phyloP scores from a whole-genome alignment of 345 rosid species.

The Moringa oleifera region DNA sequence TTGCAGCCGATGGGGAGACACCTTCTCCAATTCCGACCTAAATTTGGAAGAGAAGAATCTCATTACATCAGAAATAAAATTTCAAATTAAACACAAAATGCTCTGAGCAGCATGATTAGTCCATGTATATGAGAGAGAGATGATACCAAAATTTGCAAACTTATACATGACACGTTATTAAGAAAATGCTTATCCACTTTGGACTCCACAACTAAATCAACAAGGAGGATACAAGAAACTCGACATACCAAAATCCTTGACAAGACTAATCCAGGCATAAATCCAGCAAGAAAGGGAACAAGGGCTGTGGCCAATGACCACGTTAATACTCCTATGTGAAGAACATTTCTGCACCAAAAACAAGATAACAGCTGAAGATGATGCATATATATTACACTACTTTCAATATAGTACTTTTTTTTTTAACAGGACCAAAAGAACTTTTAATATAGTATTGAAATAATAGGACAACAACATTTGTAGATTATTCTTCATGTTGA shows the following conservation, averaged over 20 bases:
- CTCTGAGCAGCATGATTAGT: constrained; percentile 4
- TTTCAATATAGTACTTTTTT: no score
- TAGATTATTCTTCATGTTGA: no score
- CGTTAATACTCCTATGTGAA: constrained; percentile 73
- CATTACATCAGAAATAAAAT: not conserved
- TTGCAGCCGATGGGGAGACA: constrained; percentile 96
- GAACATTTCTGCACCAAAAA: constrained; percentile 58
- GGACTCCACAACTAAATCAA: not conserved
- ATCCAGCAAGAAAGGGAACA: constrained; percentile 81
- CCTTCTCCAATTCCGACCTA: constrained; percentile 99
- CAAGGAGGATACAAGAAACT: constrained; percentile 7
- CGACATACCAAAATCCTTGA: constrained; percentile 68
- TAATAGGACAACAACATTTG: no score
- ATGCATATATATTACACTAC: no score
- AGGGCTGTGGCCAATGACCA: constrained; percentile 92
- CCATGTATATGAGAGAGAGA: not conserved
- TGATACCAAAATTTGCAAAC: not conserved
- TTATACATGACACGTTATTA: not conserved
- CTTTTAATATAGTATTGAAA: no score
- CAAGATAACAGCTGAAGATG: not conserved
- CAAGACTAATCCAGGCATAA: constrained; percentile 81
- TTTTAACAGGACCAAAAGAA: no score
- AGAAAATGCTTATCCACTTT: not conserved
- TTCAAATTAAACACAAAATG: not conserved
- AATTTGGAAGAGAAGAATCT: constrained; percentile 18